These are phyloP conservation scores for Nidula niveotomentosa DNA, from an alignment of 1,284 basidiomycete species.

Conservation along the genomic window DNA sequence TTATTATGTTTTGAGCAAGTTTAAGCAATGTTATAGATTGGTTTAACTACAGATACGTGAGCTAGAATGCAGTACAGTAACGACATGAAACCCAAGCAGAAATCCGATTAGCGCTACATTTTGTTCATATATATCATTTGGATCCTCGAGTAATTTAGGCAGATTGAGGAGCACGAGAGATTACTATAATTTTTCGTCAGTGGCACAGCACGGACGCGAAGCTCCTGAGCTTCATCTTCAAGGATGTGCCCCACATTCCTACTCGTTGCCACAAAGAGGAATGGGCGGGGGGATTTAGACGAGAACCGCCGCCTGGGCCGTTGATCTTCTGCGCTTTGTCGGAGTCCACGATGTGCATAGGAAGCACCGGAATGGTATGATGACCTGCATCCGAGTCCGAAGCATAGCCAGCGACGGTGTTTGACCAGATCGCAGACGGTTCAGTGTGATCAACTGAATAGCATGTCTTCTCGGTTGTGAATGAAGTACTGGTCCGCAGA, in stretches of 20 bases:
- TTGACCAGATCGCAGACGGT: constrained; percentile 19
- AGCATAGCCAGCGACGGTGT: constrained; percentile 10
- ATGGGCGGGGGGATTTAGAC: background rate
- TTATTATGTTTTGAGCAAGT: too few species aligned
- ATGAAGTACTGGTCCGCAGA: constrained; percentile 25
- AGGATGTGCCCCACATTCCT: constrained; percentile 10
- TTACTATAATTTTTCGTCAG: background rate
- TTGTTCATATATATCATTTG: background rate
- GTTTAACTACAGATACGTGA: too few species aligned
- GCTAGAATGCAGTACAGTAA: too few species aligned
- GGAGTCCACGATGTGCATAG: constrained; percentile 9
- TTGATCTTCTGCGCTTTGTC: background rate
- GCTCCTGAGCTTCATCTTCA: constrained; percentile 13
- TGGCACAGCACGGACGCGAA: constrained; percentile 6
- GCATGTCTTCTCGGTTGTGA: constrained; percentile 31
- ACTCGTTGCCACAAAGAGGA: constrained; percentile 11
- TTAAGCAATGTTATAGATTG: too few species aligned
- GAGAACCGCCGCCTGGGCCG: background rate
- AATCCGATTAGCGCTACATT: background rate
- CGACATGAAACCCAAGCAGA: too few species aligned
- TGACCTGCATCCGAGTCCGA: constrained; percentile 10
- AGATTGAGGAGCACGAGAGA: too few species aligned
- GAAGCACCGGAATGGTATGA: constrained; percentile 16
- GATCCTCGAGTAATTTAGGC: background rate
- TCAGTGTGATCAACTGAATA: constrained; percentile 19